Evolutionary conservation across 2,329 filamentous ascomycete genomes (phyloP).

Genomic region (Penicillium sp.): DNA sequence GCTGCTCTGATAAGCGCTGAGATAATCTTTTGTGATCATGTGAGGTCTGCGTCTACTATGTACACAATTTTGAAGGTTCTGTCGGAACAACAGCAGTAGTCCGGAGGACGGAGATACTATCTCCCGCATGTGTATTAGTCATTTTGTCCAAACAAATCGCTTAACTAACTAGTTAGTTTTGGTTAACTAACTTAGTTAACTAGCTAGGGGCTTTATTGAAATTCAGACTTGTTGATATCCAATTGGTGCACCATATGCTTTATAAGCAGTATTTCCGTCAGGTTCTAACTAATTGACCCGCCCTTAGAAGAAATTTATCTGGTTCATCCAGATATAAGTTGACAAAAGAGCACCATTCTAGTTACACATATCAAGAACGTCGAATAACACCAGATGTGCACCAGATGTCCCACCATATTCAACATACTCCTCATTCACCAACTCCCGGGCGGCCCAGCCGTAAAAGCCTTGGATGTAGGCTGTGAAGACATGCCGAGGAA

Average conservation of each 20-base stretch:
- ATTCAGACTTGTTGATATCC: too few relatives aligned
- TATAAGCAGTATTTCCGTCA: too few relatives aligned
- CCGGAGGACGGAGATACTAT: too few relatives aligned
- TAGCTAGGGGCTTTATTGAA: too few relatives aligned
- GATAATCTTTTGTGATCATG: not conserved
- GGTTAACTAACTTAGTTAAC: too few relatives aligned
- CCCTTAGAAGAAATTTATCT: not conserved
- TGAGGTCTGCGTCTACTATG: not conserved
- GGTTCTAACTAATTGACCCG: too few relatives aligned
- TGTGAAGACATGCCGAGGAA: not conserved
- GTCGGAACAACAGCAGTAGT: too few relatives aligned
- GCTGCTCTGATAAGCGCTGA: not conserved
- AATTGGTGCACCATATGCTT: too few relatives aligned
- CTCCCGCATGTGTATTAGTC: too few relatives aligned
- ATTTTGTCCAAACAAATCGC: too few relatives aligned
- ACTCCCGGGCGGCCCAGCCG: not conserved
- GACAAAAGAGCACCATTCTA: not conserved
- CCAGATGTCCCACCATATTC: not conserved
- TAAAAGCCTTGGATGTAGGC: not conserved
- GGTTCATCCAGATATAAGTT: not conserved
- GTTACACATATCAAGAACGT: not conserved
- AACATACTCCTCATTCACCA: not conserved
- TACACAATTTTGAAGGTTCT: not conserved
- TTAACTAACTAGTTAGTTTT: too few relatives aligned
- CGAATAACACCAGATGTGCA: not conserved